Percentiles rank a stretch among this genome's conserved stretches.
phyloP scores from a whole-genome alignment of 768 basidiomycete genomes.

The Auricularia auricula-judae region DNA sequence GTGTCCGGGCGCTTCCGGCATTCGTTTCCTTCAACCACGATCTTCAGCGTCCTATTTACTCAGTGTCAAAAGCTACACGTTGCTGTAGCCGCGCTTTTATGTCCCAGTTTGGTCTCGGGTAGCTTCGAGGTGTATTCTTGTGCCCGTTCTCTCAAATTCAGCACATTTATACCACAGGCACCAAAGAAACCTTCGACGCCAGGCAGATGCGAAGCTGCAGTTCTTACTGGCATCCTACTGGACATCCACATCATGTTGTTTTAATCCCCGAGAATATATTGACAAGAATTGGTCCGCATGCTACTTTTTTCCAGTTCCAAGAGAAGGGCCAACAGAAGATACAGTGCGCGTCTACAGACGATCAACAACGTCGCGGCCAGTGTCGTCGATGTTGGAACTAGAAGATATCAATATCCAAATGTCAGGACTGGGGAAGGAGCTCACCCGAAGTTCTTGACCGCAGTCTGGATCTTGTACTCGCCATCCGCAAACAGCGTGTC shows the following conservation, averaged over 20 bases:
- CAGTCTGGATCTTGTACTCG: neutral
- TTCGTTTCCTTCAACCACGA: neutral
- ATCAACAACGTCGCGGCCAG: neutral
- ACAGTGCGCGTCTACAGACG: neutral
- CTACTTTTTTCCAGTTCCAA: neutral
- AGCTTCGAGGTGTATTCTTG: too few relatives aligned
- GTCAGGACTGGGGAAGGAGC: neutral
- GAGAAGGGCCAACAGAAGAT: neutral
- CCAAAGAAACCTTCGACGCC: too few relatives aligned
- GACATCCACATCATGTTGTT: too few relatives aligned
- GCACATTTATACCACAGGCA: too few relatives aligned
- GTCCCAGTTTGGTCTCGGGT: too few relatives aligned
- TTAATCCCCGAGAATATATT: too few relatives aligned
- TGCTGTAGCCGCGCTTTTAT: too few relatives aligned
- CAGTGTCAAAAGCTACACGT: too few relatives aligned
- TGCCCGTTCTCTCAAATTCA: too few relatives aligned
- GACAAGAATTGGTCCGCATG: neutral
- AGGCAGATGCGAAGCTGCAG: too few relatives aligned
- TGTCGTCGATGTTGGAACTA: neutral
- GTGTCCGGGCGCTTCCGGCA: neutral
- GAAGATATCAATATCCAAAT: neutral
- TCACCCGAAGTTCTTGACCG: neutral
- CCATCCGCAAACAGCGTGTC: neutral
- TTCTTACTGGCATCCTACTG: too few relatives aligned
- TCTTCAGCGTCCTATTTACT: neutral